phyloP scores from a whole-genome alignment of 1,139 yeast species.

The Candida tunisiensis region DNA sequence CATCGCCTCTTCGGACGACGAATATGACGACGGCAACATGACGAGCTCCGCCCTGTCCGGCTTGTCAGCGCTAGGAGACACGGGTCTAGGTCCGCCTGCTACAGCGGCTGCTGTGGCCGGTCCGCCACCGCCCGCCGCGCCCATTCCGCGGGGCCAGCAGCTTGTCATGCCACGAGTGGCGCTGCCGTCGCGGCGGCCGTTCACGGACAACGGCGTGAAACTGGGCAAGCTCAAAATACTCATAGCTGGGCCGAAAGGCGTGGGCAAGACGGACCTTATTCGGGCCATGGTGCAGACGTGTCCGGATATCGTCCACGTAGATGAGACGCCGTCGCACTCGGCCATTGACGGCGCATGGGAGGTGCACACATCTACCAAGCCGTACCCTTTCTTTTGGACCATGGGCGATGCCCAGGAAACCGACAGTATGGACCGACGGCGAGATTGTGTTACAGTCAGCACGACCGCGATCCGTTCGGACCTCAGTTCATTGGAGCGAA shows the following conservation, averaged over 20 bases:
- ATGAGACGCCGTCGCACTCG: slow-evolving; percentile 5
- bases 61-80: too few species aligned
- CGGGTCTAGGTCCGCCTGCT: too few species aligned
- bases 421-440: slow-evolving; percentile 1
- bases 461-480: slow-evolving; percentile 2
- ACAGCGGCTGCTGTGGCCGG: too few species aligned
- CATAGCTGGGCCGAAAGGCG: slow-evolving; percentile 12
- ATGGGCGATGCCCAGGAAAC: background rate
- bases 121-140: too few species aligned
- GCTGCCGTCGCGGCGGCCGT: slow-evolving; percentile 11
- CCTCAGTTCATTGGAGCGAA: slow-evolving; percentile 10
- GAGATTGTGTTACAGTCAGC: background rate
- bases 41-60: too few species aligned
- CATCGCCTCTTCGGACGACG: too few species aligned
- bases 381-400: slow-evolving; percentile 10
- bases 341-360: slow-evolving; percentile 3
- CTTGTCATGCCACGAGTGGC: slow-evolving; percentile 13
- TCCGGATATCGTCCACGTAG: slow-evolving; percentile 12
- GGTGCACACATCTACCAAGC: slow-evolving; percentile 11
- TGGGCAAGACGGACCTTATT: slow-evolving; percentile 13
- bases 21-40: too few species aligned
- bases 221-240: slow-evolving; percentile 13
- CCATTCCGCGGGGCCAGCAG: slow-evolving; percentile 1
- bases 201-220: slow-evolving; percentile 10
- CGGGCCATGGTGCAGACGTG: slow-evolving; percentile 9